Evolutionary conservation across 1,284 basidiomycete species (phyloP).

Genomic region (Leccinum pachyderme): DNA sequence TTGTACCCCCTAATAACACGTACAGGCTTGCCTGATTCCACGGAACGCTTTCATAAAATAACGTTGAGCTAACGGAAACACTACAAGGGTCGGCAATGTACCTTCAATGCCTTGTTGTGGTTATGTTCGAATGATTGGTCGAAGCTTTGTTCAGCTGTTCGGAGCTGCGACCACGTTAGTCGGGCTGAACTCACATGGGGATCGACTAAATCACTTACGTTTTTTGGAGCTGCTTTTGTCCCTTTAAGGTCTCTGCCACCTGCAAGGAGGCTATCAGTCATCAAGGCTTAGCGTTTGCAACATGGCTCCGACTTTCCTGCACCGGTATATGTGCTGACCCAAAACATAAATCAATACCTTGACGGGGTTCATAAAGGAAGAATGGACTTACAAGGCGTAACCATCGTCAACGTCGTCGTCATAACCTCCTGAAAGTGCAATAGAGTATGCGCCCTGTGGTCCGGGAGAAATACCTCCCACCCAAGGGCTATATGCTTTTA

Average conservation of each 20-base stretch:
- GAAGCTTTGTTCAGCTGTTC: conserved; percentile 78
- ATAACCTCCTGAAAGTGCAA: conserved; percentile 82
- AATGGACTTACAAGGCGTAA: conserved; percentile 66
- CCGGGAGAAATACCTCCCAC: conserved; percentile 76
- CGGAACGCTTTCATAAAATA: conserved; percentile 50
- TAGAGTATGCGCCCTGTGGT: conserved; percentile 68
- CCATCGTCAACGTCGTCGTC: conserved; percentile 83
- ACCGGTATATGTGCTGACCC: conserved; percentile 68
- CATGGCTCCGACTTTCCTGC: conserved; percentile 45
- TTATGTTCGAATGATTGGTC: conserved; percentile 74
- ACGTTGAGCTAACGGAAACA: neutral
- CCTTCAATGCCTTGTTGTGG: conserved; percentile 68
- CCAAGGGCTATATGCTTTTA: conserved; percentile 50
- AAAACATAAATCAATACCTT: neutral
- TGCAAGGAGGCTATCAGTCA: conserved; percentile 19
- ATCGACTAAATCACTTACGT: conserved; percentile 45
- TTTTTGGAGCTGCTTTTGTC: conserved; percentile 72
- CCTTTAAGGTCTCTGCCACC: conserved; percentile 82
- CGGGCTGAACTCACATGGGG: neutral
- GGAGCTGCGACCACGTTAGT: conserved; percentile 49
- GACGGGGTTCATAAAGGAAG: neutral
- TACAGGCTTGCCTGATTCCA: conserved; percentile 71
- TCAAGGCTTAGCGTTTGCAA: neutral
- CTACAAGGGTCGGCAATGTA: conserved; percentile 24
- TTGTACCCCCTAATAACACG: conserved; percentile 84